Base-by-base conservation (phyloP, 495 filamentous ascomycete species). In the Aspergillus heteromorphus region DNA sequence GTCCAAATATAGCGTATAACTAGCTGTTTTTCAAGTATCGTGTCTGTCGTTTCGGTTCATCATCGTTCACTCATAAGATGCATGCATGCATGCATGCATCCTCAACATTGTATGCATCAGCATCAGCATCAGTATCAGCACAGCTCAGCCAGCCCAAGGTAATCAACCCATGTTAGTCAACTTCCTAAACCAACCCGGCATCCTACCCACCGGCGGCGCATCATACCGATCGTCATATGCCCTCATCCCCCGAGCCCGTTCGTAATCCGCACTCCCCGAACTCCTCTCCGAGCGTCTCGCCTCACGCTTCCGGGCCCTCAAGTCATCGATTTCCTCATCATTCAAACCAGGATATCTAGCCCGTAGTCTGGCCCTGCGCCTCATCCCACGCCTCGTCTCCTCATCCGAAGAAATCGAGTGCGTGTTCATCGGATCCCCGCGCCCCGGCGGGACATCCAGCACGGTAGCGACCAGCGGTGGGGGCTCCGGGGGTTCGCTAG, bases 401-500 rank as follows among this genome's bases (percentile, higher is more conserved):
- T 74, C 69, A 45, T 70, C 70, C 40, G 73, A 78, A 3, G 68
- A 73, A 0, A 74, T 70, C 8, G 71, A 73, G 48, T 72, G 69
- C 4, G 54, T 63, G 20, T 71, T 64, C 45, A 41, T 45, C 47
- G 14, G 65, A 57, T 29, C 65, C 3, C 60, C 71, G 1, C 65
- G 62, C n/a, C 68, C 67, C 1, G 73, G 74, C 6, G 77, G 75
- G 40, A 71, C 66, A 45, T 85, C 82, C 21, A 84, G 55, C 11
- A 85, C 74, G 6, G 80, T 83, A 4, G 70, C 72, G 20, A 80
- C 73, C 17, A 82, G 61, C 17, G 74, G 79, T 6, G 81, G 82
- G n/a, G 81, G 81, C 51, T 79, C 79, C 2, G 82, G 79, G 2
- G 81, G 82, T 13, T 82, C 78, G 10, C 69, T 69, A 31, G 74